Evolutionary conservation across 2,329 filamentous ascomycete genomes (phyloP), one percentile per base, ranked within the genome.

Genomic region (Cadophora gregata): DNA sequence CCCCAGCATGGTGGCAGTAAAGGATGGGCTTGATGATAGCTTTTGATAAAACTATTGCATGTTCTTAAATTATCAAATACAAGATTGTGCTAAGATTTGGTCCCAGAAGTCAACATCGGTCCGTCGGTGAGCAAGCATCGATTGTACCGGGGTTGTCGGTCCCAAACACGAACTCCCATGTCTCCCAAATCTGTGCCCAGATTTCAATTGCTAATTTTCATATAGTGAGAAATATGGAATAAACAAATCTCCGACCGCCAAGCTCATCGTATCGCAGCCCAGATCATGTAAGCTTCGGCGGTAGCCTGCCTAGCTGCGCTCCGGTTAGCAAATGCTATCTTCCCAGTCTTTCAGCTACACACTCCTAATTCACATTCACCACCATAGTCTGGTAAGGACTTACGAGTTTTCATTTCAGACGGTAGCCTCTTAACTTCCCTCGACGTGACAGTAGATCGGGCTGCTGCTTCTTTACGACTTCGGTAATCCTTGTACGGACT

Each of bases 1-100:
- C 71, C 88, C 88, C 3, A 88, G 86, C 0, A 84, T 90, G 81
- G 86, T 90, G 51, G 88, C 87, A 79, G 86, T 88, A 84, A 88
- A 85, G 70, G 80, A 87, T 62, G 82, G 89, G 72, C 76, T 89
- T 53, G 83, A 90, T 70, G 86, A 90, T 72, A 88, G 85, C 25
- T 90, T 71, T 66, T 70, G 56, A 72, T 53, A 59, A 47, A 60
- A 10, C 19, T 5, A 38, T 25, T 14, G 21, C 50, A 53, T 53
- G 29, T 31, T 19, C 16, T 24, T 16, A 31, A 12, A 31, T 53
- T 7, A 31, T 19, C 12, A n/a, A 19, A 59, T 36, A 24, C 25
- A 62, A 50, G 2, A n/a, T 48, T 19, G 7, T 56, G 59, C 56
- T 50, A 64, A 58, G 36, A 2, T 21, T 9, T 5, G 21, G 25